Base-by-base conservation (phyloP, 202 grass and related monocot species). In the Brachypodium distachyon region DNA sequence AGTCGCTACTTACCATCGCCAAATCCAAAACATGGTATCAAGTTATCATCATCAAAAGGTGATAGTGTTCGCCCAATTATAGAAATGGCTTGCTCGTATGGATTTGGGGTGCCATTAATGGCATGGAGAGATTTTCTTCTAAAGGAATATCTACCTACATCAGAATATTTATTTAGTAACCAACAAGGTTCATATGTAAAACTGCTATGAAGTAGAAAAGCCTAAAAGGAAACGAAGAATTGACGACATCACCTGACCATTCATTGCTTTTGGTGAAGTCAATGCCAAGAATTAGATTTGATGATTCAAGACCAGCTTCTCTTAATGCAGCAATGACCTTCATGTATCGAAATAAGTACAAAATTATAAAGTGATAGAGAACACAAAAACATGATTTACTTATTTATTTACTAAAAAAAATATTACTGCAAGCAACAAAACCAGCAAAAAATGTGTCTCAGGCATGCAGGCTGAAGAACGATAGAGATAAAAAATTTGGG, bases 201-300 rank as follows among this genome's bases (percentile, higher is more conserved):
- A 50, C 37, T 67, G 33, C 26, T 50, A 41, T 22, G 12, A 85
- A 68, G 25, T 64, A 50, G 22, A 47, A n/a, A 85, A 78, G 25
- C 7, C 47, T 50, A 47, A 41, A 86, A 71, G 23, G 7, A 38
- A 72, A 70, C 44, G 4, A 0, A 2, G 27, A 17, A 12, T 26
- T 62, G 54, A 79, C 5, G 12, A 56, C 50, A 61, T 60, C 67
- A 97, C 95, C 95, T 90, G 95, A 94, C 95, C 95, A 98, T 73
- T 98, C 95, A 68, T 98, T 98, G 70, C 95, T 98, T 90, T 98
- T 98, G 6, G 95, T 98, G 70, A 98, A 98, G 83, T 98, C 95
- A 42, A 98, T 89, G 29, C 84, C 95, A 34, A 98, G 91, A 74
- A 98, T 87, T 32, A 98, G 82, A 84, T 98, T 95, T 64, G 95